These are phyloP conservation scores for Marchantia polymorpha DNA, from an alignment of 225 moss, liverwort and hornwort genomes.

Conservation along the genomic window DNA sequence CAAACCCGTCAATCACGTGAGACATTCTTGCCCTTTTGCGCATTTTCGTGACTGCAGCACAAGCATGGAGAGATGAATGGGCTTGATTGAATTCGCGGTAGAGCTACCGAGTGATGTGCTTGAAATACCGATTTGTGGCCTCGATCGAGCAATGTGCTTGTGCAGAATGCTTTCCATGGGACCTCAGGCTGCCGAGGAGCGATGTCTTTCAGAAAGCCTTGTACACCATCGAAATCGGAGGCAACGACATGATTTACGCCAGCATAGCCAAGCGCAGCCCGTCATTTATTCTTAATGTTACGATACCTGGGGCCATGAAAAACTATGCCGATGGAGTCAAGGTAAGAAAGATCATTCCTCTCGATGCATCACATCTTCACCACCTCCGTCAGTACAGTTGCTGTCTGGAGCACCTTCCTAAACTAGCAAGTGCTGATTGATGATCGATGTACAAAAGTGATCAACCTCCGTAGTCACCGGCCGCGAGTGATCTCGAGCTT, in stretches of 20 bases:
- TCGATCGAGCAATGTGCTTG: not conserved
- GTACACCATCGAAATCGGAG: constrained; percentile 21
- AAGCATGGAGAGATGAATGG: constrained; percentile 2
- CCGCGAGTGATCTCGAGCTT: no score
- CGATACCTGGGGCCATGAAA: constrained; percentile 12
- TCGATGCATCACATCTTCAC: no score
- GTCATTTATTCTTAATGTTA: not conserved
- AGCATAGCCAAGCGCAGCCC: no score
- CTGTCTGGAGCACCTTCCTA: no score
- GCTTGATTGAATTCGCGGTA: not conserved
- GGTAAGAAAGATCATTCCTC: not conserved
- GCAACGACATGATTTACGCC: constrained; percentile 14
- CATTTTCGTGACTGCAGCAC: not conserved
- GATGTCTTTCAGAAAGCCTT: not conserved
- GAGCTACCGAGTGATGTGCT: not conserved
- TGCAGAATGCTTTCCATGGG: not conserved
- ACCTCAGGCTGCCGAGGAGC: not conserved
- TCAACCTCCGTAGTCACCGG: no score
- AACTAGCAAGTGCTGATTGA: no score
- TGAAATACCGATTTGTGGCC: constrained; percentile 20
- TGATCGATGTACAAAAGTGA: no score
- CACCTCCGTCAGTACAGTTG: no score
- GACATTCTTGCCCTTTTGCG: not conserved
- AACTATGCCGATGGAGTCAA: not conserved
- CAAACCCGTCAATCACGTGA: not conserved